Base-by-base conservation (phyloP, 1,139 yeast genomes). In the Petasospora fabianii region DNA sequence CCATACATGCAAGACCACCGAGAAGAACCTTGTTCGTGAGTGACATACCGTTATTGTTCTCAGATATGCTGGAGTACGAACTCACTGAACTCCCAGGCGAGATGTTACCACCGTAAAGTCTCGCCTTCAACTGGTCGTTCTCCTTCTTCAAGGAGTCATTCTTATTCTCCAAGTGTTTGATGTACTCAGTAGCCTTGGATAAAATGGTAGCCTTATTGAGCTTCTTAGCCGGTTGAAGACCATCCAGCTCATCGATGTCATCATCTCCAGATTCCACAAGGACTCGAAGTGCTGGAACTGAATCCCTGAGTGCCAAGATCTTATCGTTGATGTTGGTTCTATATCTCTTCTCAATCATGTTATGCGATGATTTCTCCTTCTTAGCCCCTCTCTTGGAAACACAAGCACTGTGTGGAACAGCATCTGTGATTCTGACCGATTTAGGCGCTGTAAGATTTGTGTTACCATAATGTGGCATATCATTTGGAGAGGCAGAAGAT, bases 181-280 rank as follows among this genome's bases (percentile, higher is more conserved):
- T 88, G 56, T 88, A 90, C 60, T 88, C 97, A 3, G 94, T 84
- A 5, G 97, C 96, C 58, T 88, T 86, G 36, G 87, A 75, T 48
- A 90, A 70, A 21, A 90, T 88, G 36, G 87, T 82, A 7, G 96
- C 97, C 61, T 90, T 90, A 64, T 87, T 88, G 50, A 88, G 70
- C 57, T 86, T 87, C 38, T 77, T 68, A 3, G 96, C 95, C 0
- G 96, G 96, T n/a, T 81, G 73, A 42, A 88, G 70, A 2, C 96
- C 96, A 53, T 87, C 96, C 47, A 88, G 69, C 33, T 47, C 58
- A 21, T 49, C 51, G 10, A 37, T 68, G 18, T 62, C 62, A 11
- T 58, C 64, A 14, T 62, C 60, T 8, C 66, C 68, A 28, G 63
- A 59, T 27, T 59, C 58, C 26, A 62, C 62, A 20, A 69, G 60